Evolutionary conservation across 331 rosid species (phyloP).

Genomic region (Spiraea crenata): DNA sequence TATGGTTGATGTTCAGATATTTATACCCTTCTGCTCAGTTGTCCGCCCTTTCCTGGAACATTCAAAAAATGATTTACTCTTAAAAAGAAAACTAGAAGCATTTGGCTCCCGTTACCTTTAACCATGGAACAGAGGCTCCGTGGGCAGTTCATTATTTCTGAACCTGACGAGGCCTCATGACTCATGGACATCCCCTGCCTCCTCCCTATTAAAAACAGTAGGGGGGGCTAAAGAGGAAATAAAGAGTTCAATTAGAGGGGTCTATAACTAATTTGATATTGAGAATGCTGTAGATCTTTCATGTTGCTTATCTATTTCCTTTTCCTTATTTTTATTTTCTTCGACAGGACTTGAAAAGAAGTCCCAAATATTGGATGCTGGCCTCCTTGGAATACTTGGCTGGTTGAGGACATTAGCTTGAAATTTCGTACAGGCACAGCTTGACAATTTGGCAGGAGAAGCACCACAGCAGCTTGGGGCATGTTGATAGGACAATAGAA

Average conservation of each 20-base stretch:
- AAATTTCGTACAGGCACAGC: conserved; percentile 39
- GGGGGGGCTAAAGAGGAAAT: neutral
- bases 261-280: neutral
- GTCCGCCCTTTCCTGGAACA: too few relatives aligned
- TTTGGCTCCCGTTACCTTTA: neutral
- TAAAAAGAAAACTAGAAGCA: neutral
- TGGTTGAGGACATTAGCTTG: conserved; percentile 88
- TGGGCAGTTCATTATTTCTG: neutral
- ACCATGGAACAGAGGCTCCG: neutral
- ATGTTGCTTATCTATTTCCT: neutral
- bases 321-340: neutral
- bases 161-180: neutral
- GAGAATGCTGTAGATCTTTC: neutral
- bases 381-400: conserved; percentile 69
- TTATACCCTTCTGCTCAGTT: neutral
- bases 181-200: neutral
- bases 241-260: neutral
- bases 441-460: neutral
- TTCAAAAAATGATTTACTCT: neutral
- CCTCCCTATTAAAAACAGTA: neutral
- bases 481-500: neutral
- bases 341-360: conserved; percentile 81
- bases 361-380: conserved; percentile 68
- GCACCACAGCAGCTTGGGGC: neutral
- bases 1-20: neutral